Evolutionary conservation across 768 basidiomycete genomes (phyloP), one percentile per base, ranked within the genome.

Genomic region (Pisolithus orientalis): DNA sequence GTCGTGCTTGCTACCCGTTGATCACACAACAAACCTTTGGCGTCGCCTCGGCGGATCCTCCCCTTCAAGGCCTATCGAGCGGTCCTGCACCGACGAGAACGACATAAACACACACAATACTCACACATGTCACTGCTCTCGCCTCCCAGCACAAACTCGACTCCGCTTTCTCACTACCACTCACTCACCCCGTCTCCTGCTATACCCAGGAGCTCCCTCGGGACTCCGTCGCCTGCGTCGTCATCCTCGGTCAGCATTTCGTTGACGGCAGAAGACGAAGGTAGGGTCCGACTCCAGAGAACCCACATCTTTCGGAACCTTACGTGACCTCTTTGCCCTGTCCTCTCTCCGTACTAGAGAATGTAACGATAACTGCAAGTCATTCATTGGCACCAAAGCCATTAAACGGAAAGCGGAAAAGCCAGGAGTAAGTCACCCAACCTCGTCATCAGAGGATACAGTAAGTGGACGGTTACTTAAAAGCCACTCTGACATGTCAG

Each of bases 321-420:
- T 59, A 68, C 67, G 66, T 64, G 61, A 70, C 62, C 57, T 55
- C 63, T 64, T 60, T 49, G 63, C 57, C 60, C 65, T 56, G 59
- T 60, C 56, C 44, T 48, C 53, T 46, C 59, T 44, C 60, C 43
- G 50, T 66, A 21, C 21, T 21, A 90, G 88, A 90, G 69, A 85
- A 90, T 66, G 66, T 75, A 58, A 90, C 88, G 16, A 80, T 90
- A 60, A 90, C 83, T 42, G 69, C 74, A 49, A 79, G 73, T 59
- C 77, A 71, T 49, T 57, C 75, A 13, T 62, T 78, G 52, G 53
- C 53, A 16, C 65, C 73, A 49, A 75, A 71, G 60, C 73, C 64
- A 21, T 21, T 21, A 58, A 70, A 71, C 44, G 78, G 76, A 50
- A 83, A 76, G 62, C 77, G 72, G 65, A 82, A 72, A 67, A 82